phyloP scores from a whole-genome alignment of 106 monocot species.

The Dactylorhiza incarnata region DNA sequence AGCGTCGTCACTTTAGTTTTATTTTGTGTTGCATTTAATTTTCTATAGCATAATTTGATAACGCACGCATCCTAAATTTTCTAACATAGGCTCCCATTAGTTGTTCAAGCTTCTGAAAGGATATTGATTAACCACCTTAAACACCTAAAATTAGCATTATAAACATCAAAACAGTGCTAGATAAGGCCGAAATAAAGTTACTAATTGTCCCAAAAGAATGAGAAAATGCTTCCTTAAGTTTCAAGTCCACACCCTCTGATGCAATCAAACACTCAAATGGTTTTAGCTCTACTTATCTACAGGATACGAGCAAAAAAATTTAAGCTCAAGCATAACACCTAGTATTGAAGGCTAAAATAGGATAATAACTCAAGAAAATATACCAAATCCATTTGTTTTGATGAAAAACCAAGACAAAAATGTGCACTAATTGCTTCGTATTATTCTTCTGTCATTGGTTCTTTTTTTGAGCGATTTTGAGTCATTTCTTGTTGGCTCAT shows the following conservation, averaged over 20 bases:
- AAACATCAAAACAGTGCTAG: no score
- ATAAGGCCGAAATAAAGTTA: slow-evolving; percentile 14
- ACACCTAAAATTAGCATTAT: slow-evolving; percentile 7
- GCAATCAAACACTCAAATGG: slow-evolving; percentile 74
- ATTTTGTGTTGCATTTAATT: no score
- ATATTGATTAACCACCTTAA: slow-evolving; percentile 45
- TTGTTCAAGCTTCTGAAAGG: slow-evolving; percentile 56
- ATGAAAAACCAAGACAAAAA: slow-evolving; percentile 86
- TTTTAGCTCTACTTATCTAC: slow-evolving; percentile 75
- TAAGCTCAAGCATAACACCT: not conserved
- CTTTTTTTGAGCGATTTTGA: no score
- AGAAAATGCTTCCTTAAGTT: slow-evolving; percentile 81
- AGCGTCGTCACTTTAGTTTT: no score
- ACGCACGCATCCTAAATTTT: no score
- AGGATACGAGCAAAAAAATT: not conserved
- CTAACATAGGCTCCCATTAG: slow-evolving; percentile 32
- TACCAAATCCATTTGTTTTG: slow-evolving; percentile 76
- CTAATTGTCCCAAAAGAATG: slow-evolving; percentile 85
- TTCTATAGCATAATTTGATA: no score
- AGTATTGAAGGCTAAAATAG: not conserved
- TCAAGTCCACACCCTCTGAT: slow-evolving; percentile 71
- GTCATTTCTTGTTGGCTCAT: no score
- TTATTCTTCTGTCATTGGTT: no score
- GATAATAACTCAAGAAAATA: slow-evolving; percentile 7
- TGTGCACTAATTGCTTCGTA: slow-evolving; percentile 80